Evolutionary conservation across 228 moss, liverwort and hornwort genomes (phyloP), one percentile per base, ranked within the genome.

Genomic region (Sphagnum magellanicum): DNA sequence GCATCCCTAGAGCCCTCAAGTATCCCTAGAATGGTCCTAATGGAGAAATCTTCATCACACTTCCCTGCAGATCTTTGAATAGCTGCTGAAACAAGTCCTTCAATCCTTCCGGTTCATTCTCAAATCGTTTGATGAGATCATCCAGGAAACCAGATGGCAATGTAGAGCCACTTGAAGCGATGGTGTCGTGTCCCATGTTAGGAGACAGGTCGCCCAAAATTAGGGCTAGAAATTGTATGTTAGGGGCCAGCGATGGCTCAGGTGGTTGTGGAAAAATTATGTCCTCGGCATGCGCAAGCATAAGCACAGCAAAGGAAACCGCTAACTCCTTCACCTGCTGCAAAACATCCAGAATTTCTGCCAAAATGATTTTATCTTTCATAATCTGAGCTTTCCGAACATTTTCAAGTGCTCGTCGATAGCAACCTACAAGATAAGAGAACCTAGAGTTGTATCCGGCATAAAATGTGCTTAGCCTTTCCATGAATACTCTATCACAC

Each of bases 401-500:
- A 63, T 98, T 91, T 6, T 89, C 97, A 64, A 79, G 70, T 4
- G 85, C 93, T 67, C 97, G 84, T 16, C 93, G 81, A 68, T 87
- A 98, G 63, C 84, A 91, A 73, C 88, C 88, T 48, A 98, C 87
- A 52, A 93, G 77, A 70, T 98, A 98, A 4, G 85, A 65, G 63
- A 98, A 98, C 1, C 93, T 87, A 12, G 87, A 55, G 70, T 93
- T 90, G 49, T 68, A 59, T 52, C 77, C 85, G n/a, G 50, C 67
- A 51, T 60, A 65, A 52, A 69, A 75, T 51, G 69, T 72, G 16
- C 79, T 69, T 10, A 98, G 77, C 79, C 91, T 85, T 64, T 85
- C 97, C 93, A 91, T 90, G 82, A 98, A 74, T 74, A 78, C 90
- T 78, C 97, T 78, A 78, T 98, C 97, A 89, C 93, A 61, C 87